A percentile compares a stretch with the other conserved stretches of the same genome.
These are phyloP conservation scores for Musa beccarii DNA, from an alignment of 176 grass and related monocot species.

Conservation along the genomic window DNA sequence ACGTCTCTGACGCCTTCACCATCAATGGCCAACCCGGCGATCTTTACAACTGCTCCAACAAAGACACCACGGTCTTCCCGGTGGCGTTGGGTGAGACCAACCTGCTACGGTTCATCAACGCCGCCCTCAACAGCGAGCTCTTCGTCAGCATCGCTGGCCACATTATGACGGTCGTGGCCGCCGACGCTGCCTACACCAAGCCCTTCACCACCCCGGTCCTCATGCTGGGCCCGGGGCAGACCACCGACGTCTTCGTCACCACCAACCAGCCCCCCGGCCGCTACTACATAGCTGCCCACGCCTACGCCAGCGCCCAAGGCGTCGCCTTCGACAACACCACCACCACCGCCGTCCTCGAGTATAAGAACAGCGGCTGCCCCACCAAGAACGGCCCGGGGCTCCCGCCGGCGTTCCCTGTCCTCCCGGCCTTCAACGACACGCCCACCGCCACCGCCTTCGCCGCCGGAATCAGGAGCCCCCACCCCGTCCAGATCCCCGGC, in stretches of 20 bases:
- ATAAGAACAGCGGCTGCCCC: not conserved
- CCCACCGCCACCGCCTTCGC: not conserved
- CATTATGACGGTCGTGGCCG: conserved; percentile 7
- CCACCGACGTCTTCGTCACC: conserved; percentile 3
- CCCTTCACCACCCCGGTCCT: conserved; percentile 6
- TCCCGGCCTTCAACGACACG: conserved; percentile 7
- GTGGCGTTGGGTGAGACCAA: conserved; percentile 2
- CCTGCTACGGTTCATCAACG: conserved; percentile 11
- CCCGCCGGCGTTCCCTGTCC: not conserved
- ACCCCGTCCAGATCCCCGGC: not conserved
- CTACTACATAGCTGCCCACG: conserved; percentile 5
- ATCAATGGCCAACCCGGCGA: conserved; percentile 14
- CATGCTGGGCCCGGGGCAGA: conserved; percentile 8
- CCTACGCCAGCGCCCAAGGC: conserved; percentile 10
- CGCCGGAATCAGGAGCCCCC: not conserved
- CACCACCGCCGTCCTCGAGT: conserved; percentile 5
- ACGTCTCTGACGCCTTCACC: not conserved
- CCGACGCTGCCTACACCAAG: conserved; percentile 5
- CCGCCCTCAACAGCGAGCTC: conserved; percentile 13
- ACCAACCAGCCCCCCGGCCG: not conserved
- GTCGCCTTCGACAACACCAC: conserved; percentile 20
- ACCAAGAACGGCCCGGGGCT: not conserved
- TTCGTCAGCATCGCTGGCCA: conserved; percentile 11
- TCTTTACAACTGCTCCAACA: conserved; percentile 1
- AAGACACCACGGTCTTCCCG: not conserved